Evolutionary conservation across 2,329 filamentous ascomycete species (phyloP).

Genomic region (Colletotrichum cordylinicola): DNA sequence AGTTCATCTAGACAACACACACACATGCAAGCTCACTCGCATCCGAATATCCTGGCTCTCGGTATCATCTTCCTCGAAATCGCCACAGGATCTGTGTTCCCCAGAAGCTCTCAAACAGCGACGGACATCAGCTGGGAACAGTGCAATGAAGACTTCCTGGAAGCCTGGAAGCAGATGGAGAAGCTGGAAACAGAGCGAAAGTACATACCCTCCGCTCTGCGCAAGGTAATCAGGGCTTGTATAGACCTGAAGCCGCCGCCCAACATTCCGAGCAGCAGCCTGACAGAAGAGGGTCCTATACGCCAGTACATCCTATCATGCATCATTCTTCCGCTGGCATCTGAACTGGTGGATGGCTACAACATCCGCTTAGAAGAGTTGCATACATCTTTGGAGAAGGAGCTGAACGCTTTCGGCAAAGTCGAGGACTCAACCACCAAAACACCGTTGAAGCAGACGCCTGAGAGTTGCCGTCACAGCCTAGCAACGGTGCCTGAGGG

Average conservation of each 20-base stretch:
- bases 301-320: neutral
- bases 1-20: rapidly evolving
- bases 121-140: rapidly evolving
- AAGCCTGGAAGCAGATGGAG: neutral
- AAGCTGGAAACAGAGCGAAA: neutral
- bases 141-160: neutral
- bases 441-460: rapidly evolving
- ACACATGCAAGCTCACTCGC: neutral
- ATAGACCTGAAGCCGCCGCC: neutral
- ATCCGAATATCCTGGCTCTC: neutral
- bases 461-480: rapidly evolving
- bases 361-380: neutral
- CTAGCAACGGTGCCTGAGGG: rapidly evolving
- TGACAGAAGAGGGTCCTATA: neutral
- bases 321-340: neutral
- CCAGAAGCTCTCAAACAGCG: rapidly evolving
- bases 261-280: neutral
- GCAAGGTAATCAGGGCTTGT: neutral
- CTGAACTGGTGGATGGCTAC: neutral
- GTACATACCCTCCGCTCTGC: neutral
- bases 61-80: neutral
- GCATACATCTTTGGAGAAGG: neutral
- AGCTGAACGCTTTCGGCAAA: rapidly evolving
- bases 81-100: neutral
- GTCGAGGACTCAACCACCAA: neutral